These are phyloP conservation scores for Lathyrus sativus DNA, from an alignment of 306 rosid genomes.

Conservation along the genomic window DNA sequence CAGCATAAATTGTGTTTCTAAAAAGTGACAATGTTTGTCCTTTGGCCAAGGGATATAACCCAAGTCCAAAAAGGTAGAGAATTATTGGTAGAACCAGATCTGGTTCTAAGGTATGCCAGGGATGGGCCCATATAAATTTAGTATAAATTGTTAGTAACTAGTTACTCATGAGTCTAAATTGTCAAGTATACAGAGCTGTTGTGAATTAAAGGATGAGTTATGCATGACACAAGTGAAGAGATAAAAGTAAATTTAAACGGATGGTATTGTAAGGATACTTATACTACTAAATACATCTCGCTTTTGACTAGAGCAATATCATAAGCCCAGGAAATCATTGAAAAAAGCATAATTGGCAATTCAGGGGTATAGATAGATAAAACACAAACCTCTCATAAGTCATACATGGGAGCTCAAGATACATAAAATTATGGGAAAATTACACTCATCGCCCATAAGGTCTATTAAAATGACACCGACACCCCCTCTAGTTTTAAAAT, in stretches of 20 bases:
- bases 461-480: too few species aligned
- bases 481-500: too few species aligned
- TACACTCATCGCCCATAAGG: too few species aligned
- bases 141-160: conserved; percentile 19
- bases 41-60: conserved; percentile 22
- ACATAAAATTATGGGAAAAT: not conserved
- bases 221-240: not conserved
- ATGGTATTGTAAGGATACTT: not conserved
- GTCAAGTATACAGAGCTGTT: conserved; percentile 3
- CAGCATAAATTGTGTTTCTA: conserved; percentile 16
- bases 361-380: conserved; percentile 19
- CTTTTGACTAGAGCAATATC: conserved; percentile 25
- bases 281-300: not conserved
- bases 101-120: conserved; percentile 27
- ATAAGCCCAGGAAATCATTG: conserved; percentile 19
- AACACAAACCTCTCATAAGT: conserved; percentile 17
- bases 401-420: conserved; percentile 14
- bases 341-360: conserved; percentile 31
- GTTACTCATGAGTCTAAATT: conserved; percentile 5
- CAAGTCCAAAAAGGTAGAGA: conserved; percentile 18
- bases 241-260: conserved; percentile 9
- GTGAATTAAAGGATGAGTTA: conserved; percentile 11
- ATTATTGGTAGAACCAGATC: conserved; percentile 27
- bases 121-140: conserved; percentile 21
- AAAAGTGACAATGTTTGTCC: conserved; percentile 21